Evolutionary conservation across 805 yeast genomes (phyloP).

Genomic region (Hanseniaspora nectarophila): DNA sequence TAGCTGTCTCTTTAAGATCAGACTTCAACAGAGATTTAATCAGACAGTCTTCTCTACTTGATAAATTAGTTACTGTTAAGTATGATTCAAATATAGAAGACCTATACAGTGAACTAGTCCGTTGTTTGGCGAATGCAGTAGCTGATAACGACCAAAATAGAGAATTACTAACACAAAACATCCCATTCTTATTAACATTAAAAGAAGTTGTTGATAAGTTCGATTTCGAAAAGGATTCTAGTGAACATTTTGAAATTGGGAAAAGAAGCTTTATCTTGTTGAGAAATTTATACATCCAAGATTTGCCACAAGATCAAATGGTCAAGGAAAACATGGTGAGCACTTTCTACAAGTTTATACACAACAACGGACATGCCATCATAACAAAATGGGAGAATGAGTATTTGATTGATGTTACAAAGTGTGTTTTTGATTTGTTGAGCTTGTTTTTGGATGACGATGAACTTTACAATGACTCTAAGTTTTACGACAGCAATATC

Average conservation of each 20-base stretch:
- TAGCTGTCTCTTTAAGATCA: conserved; percentile 26
- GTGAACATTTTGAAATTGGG: conserved; percentile 18
- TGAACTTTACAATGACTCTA: not conserved
- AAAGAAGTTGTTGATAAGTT: conserved; percentile 19
- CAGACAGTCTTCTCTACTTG: conserved; percentile 20
- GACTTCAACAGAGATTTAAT: conserved; percentile 25
- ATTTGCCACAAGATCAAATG: not conserved
- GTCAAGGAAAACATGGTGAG: not conserved
- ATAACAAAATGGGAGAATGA: not conserved
- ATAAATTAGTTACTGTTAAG: conserved; percentile 16
- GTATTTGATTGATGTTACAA: conserved; percentile 1
- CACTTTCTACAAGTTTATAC: not conserved
- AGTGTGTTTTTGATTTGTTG: conserved; percentile 7
- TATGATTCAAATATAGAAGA: conserved; percentile 15
- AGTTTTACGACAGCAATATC: not conserved
- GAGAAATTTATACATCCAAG: conserved; percentile 24
- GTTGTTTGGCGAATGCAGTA: conserved; percentile 27
- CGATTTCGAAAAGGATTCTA: conserved; percentile 11
- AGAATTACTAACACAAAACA: conserved; percentile 16
- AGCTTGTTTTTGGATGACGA: conserved; percentile 9
- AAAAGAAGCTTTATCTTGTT: conserved; percentile 23
- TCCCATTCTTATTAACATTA: conserved; percentile 18
- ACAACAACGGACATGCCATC: not conserved
- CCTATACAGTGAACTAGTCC: conserved; percentile 24
- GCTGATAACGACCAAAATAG: conserved; percentile 27